Percentiles rank a stretch among this genome's conserved stretches.
phyloP scores from a whole-genome alignment of 108 stramenopile species.

The Discostella stelligeroides region DNA sequence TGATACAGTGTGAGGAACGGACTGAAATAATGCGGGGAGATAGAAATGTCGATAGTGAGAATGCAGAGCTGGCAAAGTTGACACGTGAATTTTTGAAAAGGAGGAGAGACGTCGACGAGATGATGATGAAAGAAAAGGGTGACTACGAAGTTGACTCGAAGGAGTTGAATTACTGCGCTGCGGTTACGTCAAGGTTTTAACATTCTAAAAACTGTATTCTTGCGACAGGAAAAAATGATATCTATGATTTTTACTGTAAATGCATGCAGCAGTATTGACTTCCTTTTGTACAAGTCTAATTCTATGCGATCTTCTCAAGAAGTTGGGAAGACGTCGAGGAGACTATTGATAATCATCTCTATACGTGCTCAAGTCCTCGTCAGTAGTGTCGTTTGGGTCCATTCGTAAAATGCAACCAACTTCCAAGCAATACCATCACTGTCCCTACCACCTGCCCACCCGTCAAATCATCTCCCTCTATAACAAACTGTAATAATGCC shows the following conservation, averaged over 20 bases:
- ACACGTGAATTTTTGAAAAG: slow-evolving; percentile 46
- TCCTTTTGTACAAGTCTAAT: no score
- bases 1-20: slow-evolving; percentile 29
- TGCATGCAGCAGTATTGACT: no score
- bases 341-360: no score
- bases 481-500: slow-evolving; percentile 48
- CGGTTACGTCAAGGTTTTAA: slow-evolving; percentile 41
- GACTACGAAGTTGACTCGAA: slow-evolving; percentile 47
- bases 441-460: slow-evolving; percentile 53
- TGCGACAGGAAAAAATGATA: no score
- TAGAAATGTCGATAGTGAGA: slow-evolving; percentile 2
- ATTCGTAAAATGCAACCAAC: slow-evolving; percentile 62
- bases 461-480: slow-evolving; percentile 55
- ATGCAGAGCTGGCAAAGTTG: slow-evolving; percentile 38
- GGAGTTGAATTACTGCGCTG: slow-evolving; percentile 42
- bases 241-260: no score
- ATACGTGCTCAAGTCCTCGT: no score
- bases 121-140: slow-evolving; percentile 18
- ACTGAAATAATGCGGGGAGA: no score
- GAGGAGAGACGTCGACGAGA: slow-evolving; percentile 32
- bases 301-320: no score
- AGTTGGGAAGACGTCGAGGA: no score
- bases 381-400: slow-evolving; percentile 8
- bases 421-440: slow-evolving; percentile 52
- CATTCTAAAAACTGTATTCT: neutral